Conservation (phyloP, 371 early-diverging fungal species). For the Amoeboaphelidium occidentale region DNA sequence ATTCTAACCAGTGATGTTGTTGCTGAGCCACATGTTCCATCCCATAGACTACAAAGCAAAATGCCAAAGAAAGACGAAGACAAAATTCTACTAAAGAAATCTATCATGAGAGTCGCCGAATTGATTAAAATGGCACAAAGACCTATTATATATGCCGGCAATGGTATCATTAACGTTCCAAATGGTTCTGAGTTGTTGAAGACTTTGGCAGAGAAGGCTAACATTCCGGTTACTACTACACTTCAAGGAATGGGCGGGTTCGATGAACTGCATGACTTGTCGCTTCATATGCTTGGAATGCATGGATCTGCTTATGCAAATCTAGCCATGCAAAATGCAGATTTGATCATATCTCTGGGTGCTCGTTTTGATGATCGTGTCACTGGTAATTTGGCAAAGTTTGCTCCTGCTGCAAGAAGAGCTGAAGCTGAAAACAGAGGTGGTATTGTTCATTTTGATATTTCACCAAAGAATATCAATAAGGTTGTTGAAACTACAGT, state of each 20-base stretch:
- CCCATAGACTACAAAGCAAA: slow-evolving; percentile 1
- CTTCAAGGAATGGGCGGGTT: slow-evolving; percentile 73
- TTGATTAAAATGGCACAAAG: slow-evolving; percentile 64
- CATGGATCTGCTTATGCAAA: slow-evolving; percentile 92
- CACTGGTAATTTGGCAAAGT: slow-evolving; percentile 47
- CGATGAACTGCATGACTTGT: slow-evolving; percentile 61
- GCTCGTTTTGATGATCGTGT: slow-evolving; percentile 96
- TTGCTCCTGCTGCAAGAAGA: slow-evolving; percentile 74
- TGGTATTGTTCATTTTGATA: slow-evolving; percentile 92
- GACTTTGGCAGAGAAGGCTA: slow-evolving; percentile 51
- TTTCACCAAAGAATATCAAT: slow-evolving; percentile 95
- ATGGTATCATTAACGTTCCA: slow-evolving; percentile 55
- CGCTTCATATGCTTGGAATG: slow-evolving; percentile 72
- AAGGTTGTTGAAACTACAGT: slow-evolving; percentile 72
- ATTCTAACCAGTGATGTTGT: slow-evolving; percentile 25
- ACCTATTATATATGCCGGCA: slow-evolving; percentile 85
- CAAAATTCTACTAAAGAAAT: slow-evolving; percentile 9
- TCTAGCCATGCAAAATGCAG: slow-evolving; percentile 84
- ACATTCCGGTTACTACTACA: slow-evolving; percentile 88
- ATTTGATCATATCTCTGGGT: slow-evolving; percentile 81
- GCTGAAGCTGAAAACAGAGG: slow-evolving; percentile 70
- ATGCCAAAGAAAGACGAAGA: slow-evolving; percentile 4
- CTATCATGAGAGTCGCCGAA: slow-evolving; percentile 38
- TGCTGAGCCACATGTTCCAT: neutral
- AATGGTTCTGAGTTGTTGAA: slow-evolving; percentile 53